Evolutionary conservation across 1,284 basidiomycete genomes (phyloP).

Genomic region (Phylloboletellus chloephorus): DNA sequence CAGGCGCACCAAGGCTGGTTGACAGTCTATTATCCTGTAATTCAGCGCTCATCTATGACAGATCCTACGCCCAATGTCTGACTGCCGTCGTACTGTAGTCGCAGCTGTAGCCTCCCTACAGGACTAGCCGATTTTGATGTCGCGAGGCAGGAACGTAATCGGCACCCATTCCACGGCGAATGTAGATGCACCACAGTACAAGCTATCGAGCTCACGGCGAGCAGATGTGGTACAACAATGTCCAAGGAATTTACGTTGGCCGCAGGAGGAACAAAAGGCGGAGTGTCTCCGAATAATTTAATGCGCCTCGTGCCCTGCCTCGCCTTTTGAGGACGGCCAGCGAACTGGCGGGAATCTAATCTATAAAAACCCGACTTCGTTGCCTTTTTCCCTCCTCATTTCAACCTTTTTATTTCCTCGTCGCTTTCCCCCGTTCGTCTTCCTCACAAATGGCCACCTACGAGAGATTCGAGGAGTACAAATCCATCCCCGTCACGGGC

Average conservation of each 20-base stretch:
- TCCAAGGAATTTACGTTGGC: constrained; percentile 13
- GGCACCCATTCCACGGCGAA: constrained; percentile 8
- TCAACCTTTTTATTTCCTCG: constrained; percentile 18
- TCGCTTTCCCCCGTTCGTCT: constrained; percentile 7
- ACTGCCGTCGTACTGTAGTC: constrained; percentile 6
- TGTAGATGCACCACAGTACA: constrained; percentile 1
- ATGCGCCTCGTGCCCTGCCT: constrained; percentile 44
- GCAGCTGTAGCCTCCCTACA: not conserved
- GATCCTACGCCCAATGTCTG: not conserved
- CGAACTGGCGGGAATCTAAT: constrained; percentile 33
- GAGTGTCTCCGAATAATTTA: constrained; percentile 20
- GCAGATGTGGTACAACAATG: constrained; percentile 4
- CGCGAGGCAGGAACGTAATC: constrained; percentile 13
- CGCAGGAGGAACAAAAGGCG: constrained; percentile 14
- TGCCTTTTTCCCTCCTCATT: constrained; percentile 21
- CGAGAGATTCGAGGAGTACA: constrained; percentile 32
- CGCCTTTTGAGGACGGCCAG: constrained; percentile 29
- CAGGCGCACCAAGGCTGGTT: constrained; percentile 10
- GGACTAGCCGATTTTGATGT: constrained; percentile 17
- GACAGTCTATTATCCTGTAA: constrained; percentile 1
- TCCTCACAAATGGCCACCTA: constrained; percentile 28
- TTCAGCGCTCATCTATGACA: constrained; percentile 4
- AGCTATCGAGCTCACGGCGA: constrained; percentile 3
- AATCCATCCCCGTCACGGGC: constrained; percentile 18
- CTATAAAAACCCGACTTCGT: constrained; percentile 41